A percentile compares a stretch with the other conserved stretches of the same genome.
phyloP scores from a whole-genome alignment of 768 basidiomycete genomes.

The Rossbeevera mucosa region DNA sequence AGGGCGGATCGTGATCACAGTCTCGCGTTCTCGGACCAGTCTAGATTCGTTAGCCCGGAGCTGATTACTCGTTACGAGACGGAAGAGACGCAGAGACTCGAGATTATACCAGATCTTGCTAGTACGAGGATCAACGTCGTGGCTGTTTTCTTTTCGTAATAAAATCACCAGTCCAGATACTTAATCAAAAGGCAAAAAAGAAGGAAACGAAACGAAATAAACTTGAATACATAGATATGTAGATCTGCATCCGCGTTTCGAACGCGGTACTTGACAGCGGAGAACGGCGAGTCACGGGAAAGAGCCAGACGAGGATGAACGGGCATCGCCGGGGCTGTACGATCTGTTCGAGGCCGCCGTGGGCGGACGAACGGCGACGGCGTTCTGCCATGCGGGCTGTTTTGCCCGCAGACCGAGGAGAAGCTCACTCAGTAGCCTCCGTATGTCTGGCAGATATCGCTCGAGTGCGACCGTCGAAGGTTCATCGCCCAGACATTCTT shows the following conservation, averaged over 20 bases:
- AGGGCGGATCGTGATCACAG: too few species aligned
- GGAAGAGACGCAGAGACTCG: background rate
- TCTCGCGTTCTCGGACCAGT: background rate
- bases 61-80: background rate
- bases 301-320: background rate
- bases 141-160: background rate
- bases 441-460: conserved; percentile 37
- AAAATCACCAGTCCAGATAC: background rate
- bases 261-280: background rate
- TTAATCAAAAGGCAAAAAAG: background rate
- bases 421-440: conserved; percentile 34
- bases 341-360: conserved; percentile 2
- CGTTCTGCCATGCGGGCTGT: conserved; percentile 35
- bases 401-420: conserved; percentile 40
- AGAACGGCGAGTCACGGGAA: conserved; percentile 8
- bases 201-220: background rate
- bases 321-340: background rate
- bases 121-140: background rate
- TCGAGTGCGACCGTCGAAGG: conserved; percentile 33
- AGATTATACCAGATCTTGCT: background rate
- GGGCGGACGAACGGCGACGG: conserved; percentile 9
- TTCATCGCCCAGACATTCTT: conserved; percentile 42
- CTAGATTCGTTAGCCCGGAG: background rate
- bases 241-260: background rate
- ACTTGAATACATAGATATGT: background rate